These are phyloP conservation scores for Trichosanthes cucumerina DNA, from an alignment of 306 rosid genomes.

Conservation along the genomic window DNA sequence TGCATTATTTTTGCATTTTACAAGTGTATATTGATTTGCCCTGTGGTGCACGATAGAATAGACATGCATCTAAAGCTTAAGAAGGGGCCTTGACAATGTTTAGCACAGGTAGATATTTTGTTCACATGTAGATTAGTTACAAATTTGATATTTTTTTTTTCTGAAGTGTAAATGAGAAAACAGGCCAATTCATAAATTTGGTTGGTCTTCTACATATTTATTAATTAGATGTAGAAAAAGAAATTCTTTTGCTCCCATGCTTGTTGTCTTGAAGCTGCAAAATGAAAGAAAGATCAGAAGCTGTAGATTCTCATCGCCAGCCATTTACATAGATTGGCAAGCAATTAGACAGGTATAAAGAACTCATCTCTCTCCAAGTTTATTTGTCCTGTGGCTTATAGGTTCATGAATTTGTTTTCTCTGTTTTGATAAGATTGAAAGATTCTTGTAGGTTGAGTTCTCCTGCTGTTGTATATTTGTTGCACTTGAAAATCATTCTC, in stretches of 20 bases:
- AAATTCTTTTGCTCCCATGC: background rate
- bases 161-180: conserved; percentile 3
- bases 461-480: background rate
- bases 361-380: background rate
- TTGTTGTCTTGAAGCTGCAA: background rate
- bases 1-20: conserved; percentile 11
- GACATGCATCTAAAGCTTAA: conserved; percentile 30
- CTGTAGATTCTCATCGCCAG: background rate
- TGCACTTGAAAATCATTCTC: background rate
- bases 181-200: conserved; percentile 2
- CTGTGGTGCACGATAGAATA: conserved; percentile 30
- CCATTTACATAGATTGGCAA: background rate
- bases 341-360: background rate
- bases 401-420: background rate
- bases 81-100: conserved; percentile 27
- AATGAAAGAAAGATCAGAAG: background rate
- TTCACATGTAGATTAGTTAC: conserved; percentile 6
- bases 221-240: background rate
- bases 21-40: conserved; percentile 45
- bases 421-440: background rate
- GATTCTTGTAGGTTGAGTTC: background rate
- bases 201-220: conserved; percentile 10
- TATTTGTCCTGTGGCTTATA: background rate
- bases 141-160: background rate
- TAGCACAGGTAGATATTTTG: conserved; percentile 41